A percentile compares a stretch with the other conserved stretches of the same genome.
Evolutionary conservation across 2,329 filamentous ascomycete genomes (phyloP).

Genomic region (Penicillium expansum): DNA sequence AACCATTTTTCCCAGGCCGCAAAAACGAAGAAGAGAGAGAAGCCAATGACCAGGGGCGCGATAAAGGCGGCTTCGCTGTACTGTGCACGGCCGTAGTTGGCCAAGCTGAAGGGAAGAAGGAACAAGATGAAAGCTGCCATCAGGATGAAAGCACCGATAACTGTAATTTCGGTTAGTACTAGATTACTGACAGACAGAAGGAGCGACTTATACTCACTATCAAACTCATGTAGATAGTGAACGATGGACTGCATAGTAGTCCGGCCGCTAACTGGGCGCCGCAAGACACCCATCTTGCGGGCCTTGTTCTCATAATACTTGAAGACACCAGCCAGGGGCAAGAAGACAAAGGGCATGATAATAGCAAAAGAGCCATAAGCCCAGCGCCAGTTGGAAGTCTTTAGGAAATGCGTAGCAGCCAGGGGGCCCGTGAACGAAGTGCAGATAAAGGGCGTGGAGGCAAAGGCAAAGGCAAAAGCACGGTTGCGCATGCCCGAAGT

Average conservation of each 20-base stretch:
- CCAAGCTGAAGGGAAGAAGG: constrained; percentile 62
- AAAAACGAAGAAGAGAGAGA: constrained; percentile 54
- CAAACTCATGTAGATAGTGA: constrained; percentile 59
- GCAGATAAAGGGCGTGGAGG: constrained; percentile 58
- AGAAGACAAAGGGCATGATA: constrained; percentile 52
- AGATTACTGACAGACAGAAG: constrained; percentile 46
- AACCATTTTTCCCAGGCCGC: constrained; percentile 54
- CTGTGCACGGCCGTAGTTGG: constrained; percentile 27
- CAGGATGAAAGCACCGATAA: constrained; percentile 58
- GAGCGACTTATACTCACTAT: constrained; percentile 48
- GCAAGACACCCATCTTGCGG: constrained; percentile 50
- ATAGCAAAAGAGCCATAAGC: constrained; percentile 60
- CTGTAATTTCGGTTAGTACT: constrained; percentile 47
- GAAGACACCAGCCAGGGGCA: constrained; percentile 55
- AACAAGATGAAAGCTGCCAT: constrained; percentile 59
- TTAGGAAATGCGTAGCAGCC: constrained; percentile 47
- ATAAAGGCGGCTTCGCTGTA: constrained; percentile 45
- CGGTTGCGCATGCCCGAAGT: constrained; percentile 57
- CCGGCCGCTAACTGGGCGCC: constrained; percentile 42
- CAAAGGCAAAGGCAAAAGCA: constrained; percentile 57
- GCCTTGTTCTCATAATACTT: constrained; percentile 57
- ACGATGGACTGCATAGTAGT: constrained; percentile 46
- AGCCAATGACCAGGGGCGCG: constrained; percentile 53
- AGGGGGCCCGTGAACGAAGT: constrained; percentile 55
- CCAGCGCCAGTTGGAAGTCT: constrained; percentile 56